Evolutionary conservation across 768 basidiomycete species (phyloP), one percentile per base, ranked within the genome.

Genomic region (Cystoderma amianthinum): DNA sequence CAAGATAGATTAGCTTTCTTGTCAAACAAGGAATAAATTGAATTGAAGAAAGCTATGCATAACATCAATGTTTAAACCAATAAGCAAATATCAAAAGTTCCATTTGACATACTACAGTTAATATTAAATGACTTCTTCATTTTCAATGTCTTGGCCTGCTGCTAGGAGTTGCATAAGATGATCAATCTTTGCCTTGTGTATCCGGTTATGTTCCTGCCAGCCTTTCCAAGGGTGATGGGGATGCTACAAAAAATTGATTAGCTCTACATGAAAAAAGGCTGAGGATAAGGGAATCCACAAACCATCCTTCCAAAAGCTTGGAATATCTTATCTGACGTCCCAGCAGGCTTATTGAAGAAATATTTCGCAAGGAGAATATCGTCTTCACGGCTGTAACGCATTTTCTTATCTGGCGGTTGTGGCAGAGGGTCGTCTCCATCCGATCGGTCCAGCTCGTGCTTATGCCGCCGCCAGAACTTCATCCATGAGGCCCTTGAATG

Each of bases 151-250:
- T 55, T 84, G 78, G 10, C 85, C 86, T 21, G 69, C 68, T 9
- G 55, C 54, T 15, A 91, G 56, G 48, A 72, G 69, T 44, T 78
- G 66, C 32, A 87, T 82, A 30, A 86, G 72, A 60, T 89, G 80
- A 51, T 90, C 89, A 46, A 91, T 89, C 55, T 86, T 88, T 10
- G 78, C 71, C 55, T 90, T 91, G 57, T 91, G 89, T 51, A 90
- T 88, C 32, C 89, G 76, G 56, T 90, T 82, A 56, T 91, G 89
- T 52, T 92, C 89, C 58, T 92, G 89, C 89, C 89, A 92, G 11
- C 89, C 89, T 57, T 92, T 92, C 89, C 89, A 92, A 2, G 89
- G 89, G 64, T 92, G 89, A 55, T 90, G 85, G 2, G 87, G 78
- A 58, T 90, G 73, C 88, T 92, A 51, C 7, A 6, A 17, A 28